Conservation (phyloP, 208 protist genomes). For the Acanthamoeba quina region DNA sequence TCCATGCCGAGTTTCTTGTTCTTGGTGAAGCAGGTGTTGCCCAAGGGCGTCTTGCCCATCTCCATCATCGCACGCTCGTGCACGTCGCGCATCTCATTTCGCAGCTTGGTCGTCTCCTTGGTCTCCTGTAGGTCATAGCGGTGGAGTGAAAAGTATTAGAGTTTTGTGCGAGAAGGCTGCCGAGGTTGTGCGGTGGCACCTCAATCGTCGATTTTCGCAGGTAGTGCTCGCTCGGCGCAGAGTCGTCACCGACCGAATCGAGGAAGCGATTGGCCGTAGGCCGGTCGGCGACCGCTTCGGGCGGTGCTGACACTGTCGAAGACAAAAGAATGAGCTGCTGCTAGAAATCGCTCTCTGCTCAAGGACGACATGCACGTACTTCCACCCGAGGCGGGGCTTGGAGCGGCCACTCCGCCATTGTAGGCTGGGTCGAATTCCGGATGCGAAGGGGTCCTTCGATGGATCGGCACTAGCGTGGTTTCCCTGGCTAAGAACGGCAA, state of each 20-base stretch:
- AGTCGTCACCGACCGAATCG: not conserved
- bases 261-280: not conserved
- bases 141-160: not conserved
- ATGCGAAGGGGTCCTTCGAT: not conserved
- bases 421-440: not conserved
- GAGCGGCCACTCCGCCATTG: no score
- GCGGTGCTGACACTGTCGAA: not conserved
- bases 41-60: no score
- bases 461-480: not conserved
- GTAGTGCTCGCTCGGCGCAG: not conserved
- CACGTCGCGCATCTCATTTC: no score
- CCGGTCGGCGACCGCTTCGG: not conserved
- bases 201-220: conserved; percentile 12
- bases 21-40: no score
- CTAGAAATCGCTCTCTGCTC: not conserved
- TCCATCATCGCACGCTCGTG: no score
- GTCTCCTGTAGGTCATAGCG: not conserved
- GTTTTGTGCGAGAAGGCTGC: no score
- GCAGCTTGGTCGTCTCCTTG: conserved; percentile 44
- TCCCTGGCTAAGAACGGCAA: not conserved
- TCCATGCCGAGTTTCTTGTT: no score
- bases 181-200: not conserved
- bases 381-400: no score
- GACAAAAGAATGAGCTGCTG: not conserved
- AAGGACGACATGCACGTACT: no score